Evolutionary conservation across 225 moss, liverwort and hornwort genomes (phyloP).

Genomic region (Physcomitrellopsis africana): DNA sequence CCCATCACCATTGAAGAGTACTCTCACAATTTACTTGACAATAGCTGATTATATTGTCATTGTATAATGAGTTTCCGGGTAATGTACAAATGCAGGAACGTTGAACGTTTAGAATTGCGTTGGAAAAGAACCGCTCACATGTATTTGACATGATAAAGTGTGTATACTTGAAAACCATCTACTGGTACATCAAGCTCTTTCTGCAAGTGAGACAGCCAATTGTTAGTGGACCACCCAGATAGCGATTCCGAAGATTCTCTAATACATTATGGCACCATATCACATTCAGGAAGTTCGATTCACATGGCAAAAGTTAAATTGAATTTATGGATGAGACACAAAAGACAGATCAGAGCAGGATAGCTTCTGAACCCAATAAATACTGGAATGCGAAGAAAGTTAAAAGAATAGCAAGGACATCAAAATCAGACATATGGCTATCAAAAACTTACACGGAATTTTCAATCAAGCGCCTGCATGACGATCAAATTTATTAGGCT

Average conservation of each 20-base stretch:
- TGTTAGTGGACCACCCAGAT: constrained; percentile 14
- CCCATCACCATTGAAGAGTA: background rate
- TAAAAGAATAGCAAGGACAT: background rate
- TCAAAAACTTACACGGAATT: constrained; percentile 29
- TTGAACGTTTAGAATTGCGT: background rate
- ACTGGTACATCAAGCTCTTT: constrained; percentile 29
- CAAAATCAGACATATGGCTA: constrained; percentile 9
- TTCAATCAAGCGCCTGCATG: constrained; percentile 31
- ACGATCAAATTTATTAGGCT: constrained; percentile 16
- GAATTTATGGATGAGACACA: too few relatives aligned
- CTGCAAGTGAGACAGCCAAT: constrained; percentile 29
- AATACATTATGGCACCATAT: background rate
- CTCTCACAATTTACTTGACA: background rate
- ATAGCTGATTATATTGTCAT: background rate
- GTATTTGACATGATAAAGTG: constrained; percentile 15
- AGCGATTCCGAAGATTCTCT: constrained; percentile 14
- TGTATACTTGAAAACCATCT: constrained; percentile 18
- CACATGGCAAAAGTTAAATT: background rate
- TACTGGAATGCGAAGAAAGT: background rate
- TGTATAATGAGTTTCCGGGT: constrained; percentile 3
- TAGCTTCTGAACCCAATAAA: background rate
- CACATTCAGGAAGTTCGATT: background rate
- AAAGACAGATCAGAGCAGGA: too few relatives aligned
- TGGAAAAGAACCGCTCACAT: constrained; percentile 14
- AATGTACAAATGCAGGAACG: background rate